These are phyloP conservation scores for Penicillium sp. DNA, from an alignment of 2,329 filamentous ascomycete species.

Conservation along the genomic window DNA sequence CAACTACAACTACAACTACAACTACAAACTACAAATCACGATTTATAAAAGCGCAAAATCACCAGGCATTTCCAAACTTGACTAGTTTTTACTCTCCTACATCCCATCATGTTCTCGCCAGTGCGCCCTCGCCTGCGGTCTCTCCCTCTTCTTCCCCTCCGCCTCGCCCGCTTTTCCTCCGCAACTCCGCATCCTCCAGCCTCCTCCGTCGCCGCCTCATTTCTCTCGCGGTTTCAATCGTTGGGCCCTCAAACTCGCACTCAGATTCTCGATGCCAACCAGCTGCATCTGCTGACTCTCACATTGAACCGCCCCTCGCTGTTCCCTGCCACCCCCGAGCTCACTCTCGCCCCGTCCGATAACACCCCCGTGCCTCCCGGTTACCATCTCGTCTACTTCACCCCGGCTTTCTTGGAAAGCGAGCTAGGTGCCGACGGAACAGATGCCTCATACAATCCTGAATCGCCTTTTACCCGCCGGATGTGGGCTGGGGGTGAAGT, in stretches of 20 bases:
- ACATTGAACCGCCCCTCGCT: slow-evolving; percentile 59
- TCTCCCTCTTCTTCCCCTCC: slow-evolving; percentile 3
- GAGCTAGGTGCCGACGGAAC: slow-evolving; percentile 65
- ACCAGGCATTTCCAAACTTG: no score
- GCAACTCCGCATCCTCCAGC: slow-evolving; percentile 15
- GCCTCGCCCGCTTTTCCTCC: slow-evolving; percentile 12
- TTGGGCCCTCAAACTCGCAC: slow-evolving; percentile 47
- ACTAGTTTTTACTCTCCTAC: no score
- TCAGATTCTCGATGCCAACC: slow-evolving; percentile 65
- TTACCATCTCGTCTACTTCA: slow-evolving; percentile 69
- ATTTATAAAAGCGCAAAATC: no score
- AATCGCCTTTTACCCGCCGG: slow-evolving; percentile 62
- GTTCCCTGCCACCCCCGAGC: slow-evolving; percentile 42
- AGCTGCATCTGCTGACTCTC: slow-evolving; percentile 64
- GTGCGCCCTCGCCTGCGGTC: neutral
- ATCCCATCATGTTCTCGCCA: neutral
- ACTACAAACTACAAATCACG: no score
- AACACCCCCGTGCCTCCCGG: slow-evolving; percentile 61
- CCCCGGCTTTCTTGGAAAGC: slow-evolving; percentile 58
- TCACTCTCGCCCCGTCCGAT: slow-evolving; percentile 42
- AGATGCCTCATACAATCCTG: slow-evolving; percentile 64
- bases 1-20: neutral
- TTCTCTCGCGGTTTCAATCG: slow-evolving; percentile 48
- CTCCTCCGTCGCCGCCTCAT: slow-evolving; percentile 42
- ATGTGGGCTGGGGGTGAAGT: slow-evolving; percentile 72